These are phyloP conservation scores for Trichoderma harzianum DNA, from an alignment of 2,329 filamentous ascomycete species.

Conservation along the genomic window DNA sequence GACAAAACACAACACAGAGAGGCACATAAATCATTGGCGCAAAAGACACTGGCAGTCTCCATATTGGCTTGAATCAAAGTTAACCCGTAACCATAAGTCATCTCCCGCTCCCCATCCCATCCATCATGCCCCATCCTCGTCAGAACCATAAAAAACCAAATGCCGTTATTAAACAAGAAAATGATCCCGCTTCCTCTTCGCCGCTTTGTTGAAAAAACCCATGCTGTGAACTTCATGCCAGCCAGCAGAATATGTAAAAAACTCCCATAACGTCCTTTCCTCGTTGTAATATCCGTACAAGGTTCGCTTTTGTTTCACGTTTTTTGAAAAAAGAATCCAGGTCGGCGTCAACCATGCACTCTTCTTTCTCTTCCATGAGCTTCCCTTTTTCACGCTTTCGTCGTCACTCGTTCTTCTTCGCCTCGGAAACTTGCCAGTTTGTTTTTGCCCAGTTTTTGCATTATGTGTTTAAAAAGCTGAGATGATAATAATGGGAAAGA, in stretches of 20 bases:
- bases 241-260: neutral
- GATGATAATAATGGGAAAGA: neutral
- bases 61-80: slow-evolving; percentile 3
- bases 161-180: neutral
- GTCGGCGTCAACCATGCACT: neutral
- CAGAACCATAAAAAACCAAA: neutral
- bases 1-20: neutral
- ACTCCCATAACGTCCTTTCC: slow-evolving; percentile 12
- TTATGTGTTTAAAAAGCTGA: neutral
- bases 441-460: neutral
- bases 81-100: neutral
- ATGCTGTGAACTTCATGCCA: neutral
- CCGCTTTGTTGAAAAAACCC: neutral
- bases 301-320: neutral
- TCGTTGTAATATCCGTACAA: slow-evolving; percentile 13
- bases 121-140: neutral
- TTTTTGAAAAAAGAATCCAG: neutral
- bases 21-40: neutral
- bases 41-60: neutral
- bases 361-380: neutral
- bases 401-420: neutral
- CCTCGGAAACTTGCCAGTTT: neutral
- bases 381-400: neutral
- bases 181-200: neutral
- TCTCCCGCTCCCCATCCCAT: neutral